These are phyloP conservation scores for Nakaseomyces sp. DNA, from an alignment of 1,139 yeast species.

Conservation along the genomic window DNA sequence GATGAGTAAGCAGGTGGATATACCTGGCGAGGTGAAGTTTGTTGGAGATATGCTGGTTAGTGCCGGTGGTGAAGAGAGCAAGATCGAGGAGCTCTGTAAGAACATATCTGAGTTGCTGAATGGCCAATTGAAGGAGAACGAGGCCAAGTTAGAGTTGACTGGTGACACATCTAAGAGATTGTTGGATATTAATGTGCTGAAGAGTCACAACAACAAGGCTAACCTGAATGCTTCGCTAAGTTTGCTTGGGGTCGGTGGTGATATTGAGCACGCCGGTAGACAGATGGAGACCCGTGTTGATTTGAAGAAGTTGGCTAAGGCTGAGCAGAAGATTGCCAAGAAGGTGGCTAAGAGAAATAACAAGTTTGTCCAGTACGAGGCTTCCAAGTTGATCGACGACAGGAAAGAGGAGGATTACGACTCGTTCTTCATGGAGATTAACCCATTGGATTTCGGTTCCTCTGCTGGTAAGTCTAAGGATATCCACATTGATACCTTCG, in stretches of 20 bases:
- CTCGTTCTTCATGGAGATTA: conserved; percentile 86
- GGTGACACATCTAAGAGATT: conserved; percentile 82
- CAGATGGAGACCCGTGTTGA: conserved; percentile 91
- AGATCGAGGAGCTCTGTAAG: conserved; percentile 42
- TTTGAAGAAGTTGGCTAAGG: conserved; percentile 91
- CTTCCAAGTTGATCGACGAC: conserved; percentile 72
- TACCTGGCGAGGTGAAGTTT: conserved; percentile 57
- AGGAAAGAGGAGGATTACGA: conserved; percentile 68
- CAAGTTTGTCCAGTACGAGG: conserved; percentile 80
- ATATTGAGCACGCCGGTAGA: conserved; percentile 86
- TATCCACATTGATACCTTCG: conserved; percentile 85
- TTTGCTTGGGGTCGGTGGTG: conserved; percentile 64
- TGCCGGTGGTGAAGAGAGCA: conserved; percentile 69
- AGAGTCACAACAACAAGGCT: conserved; percentile 50
- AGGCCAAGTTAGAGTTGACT: conserved; percentile 55
- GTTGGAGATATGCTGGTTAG: conserved; percentile 53
- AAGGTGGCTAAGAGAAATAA: conserved; percentile 91
- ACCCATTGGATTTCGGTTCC: conserved; percentile 85
- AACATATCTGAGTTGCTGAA: conserved; percentile 42
- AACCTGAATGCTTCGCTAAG: conserved; percentile 67
- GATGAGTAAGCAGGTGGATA: conserved; percentile 61
- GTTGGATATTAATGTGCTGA: conserved; percentile 58
- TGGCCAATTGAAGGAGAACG: conserved; percentile 55
- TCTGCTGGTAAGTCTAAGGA: conserved; percentile 93
- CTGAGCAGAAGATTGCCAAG: conserved; percentile 92